Evolutionary conservation across 768 basidiomycete species (phyloP), one percentile per base, ranked within the genome.

Genomic region (Termitomyces sp.): DNA sequence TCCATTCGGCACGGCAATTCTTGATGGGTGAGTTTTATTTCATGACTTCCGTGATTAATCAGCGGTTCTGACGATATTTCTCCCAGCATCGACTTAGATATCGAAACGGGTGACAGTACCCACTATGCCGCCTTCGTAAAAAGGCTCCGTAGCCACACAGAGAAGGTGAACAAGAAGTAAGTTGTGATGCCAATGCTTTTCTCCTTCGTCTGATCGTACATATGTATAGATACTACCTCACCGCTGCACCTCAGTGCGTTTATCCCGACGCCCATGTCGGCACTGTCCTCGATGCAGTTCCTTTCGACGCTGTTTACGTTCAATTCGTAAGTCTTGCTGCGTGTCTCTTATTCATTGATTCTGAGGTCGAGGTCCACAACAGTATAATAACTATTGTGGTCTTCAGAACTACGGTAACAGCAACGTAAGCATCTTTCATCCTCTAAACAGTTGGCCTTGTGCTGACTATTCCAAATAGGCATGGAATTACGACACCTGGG

Each of bases 251-350:
- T 43, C 82, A 70, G 60, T 85, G 83, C 59, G 79, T 79, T 5
- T 87, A 77, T 72, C 83, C 85, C 0, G 85, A 86, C 64, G 79
- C 78, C 3, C 74, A 74, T 62, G 63, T 86, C 6, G 78, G 80
- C 10, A 62, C 71, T 11, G 76, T 79, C 47, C 69, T 87, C 55
- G 76, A 84, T 61, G 70, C 74, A n/a, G 84, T 80, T 21, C 73
- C 71, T 0, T 87, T 85, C 58, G 85, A 87, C 67, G 82, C 81
- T 1, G 70, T 87, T 53, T 85, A 84, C 63, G 84, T 86, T 40
- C 85, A 85, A 66, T 82, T 85, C 17, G 48, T 49, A 49, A 10
- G 48, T 38, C 22, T 3, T 2, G 17, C 2, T 21, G 1, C 22
- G 8, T 9, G 12, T 1, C 11, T 5, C 44, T 28, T 14, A 17